Conservation (phyloP, 495 filamentous ascomycete species). For the Daldinia decipiens region DNA sequence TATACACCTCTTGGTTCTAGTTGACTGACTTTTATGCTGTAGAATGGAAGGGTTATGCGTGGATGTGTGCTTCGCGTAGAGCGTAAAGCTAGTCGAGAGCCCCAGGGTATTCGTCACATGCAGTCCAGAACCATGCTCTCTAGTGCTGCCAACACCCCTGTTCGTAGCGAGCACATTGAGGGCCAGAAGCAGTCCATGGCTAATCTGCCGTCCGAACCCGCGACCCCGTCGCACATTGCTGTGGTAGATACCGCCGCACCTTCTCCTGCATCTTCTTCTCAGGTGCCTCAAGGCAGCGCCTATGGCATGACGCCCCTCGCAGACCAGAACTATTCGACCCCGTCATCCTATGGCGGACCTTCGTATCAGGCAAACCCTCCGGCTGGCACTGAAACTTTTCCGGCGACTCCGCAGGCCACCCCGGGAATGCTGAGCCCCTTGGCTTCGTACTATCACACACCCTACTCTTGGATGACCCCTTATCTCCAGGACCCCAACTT, state of each 20-base stretch:
- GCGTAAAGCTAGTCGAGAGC: constrained; percentile 30
- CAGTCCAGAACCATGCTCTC: neutral
- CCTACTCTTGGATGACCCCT: constrained; percentile 29
- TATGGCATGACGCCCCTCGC: constrained; percentile 7
- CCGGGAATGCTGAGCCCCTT: constrained; percentile 22
- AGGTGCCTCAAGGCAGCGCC: neutral
- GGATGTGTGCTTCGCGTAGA: constrained; percentile 32
- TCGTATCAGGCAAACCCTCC: constrained; percentile 1
- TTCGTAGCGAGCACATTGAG: neutral
- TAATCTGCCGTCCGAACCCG: constrained; percentile 5
- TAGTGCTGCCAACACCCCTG: neutral
- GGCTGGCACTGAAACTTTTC: constrained; percentile 3
- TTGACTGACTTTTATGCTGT: constrained; percentile 11
- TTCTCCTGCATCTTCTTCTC: constrained; percentile 1
- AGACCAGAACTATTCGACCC: constrained; percentile 9
- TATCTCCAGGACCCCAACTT: constrained; percentile 35
- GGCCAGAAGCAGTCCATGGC: constrained; percentile 4
- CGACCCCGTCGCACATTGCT: constrained; percentile 11
- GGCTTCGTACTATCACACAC: constrained; percentile 14
- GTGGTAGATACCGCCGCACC: neutral
- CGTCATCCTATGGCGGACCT: constrained; percentile 3
- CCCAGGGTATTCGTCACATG: constrained; percentile 6
- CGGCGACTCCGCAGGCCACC: constrained; percentile 23
- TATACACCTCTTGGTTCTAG: neutral
- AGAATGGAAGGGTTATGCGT: constrained; percentile 18